Evolutionary conservation across 176 grass and related monocot species (phyloP).

Genomic region (Guadua angustifolia): DNA sequence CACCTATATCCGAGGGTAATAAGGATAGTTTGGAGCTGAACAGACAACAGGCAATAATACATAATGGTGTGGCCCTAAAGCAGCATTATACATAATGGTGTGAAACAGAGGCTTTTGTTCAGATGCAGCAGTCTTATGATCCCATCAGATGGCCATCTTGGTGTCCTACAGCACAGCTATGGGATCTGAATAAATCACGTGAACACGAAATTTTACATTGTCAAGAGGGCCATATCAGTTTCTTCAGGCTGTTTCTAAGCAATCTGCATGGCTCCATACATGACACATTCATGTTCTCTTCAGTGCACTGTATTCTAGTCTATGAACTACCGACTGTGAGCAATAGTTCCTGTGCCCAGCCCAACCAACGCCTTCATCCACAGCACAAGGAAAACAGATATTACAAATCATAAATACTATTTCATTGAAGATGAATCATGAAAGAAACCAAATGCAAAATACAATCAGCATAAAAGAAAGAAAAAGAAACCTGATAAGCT

Average conservation of each 20-base stretch:
- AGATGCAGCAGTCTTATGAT: slow-evolving; percentile 27
- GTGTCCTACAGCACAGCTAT: not conserved
- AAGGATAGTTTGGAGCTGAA: slow-evolving; percentile 3
- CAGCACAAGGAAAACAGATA: slow-evolving; percentile 29
- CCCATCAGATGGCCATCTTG: not conserved
- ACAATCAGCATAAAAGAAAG: not conserved
- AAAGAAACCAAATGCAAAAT: slow-evolving; percentile 29
- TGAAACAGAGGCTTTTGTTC: slow-evolving; percentile 1
- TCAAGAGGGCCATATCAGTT: not conserved
- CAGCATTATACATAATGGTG: not conserved
- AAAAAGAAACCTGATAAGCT: slow-evolving; percentile 63
- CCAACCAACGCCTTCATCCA: slow-evolving; percentile 37
- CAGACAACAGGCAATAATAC: not conserved
- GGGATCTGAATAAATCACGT: not conserved
- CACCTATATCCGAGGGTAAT: not conserved
- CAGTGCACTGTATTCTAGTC: not conserved
- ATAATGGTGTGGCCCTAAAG: slow-evolving; percentile 12
- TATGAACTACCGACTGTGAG: not conserved
- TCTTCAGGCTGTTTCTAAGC: not conserved
- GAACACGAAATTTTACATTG: not conserved
- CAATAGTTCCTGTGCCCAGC: not conserved
- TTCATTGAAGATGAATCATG: not conserved
- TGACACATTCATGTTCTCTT: not conserved
- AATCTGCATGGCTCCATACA: not conserved
- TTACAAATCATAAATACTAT: slow-evolving; percentile 14